Evolutionary conservation across 257 asterid genomes (phyloP).

Genomic region (Forsythia suspensa): DNA sequence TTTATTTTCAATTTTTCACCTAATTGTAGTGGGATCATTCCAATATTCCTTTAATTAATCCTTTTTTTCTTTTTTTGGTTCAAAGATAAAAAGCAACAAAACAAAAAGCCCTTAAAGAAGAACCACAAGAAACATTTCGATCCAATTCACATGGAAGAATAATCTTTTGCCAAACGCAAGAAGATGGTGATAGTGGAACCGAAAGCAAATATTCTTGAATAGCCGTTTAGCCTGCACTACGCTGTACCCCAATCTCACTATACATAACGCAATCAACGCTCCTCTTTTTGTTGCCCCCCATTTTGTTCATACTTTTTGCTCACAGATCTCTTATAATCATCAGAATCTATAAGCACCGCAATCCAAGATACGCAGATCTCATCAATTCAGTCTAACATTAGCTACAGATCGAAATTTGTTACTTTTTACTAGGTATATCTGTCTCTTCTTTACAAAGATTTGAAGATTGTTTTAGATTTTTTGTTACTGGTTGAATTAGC

Average conservation of each 20-base stretch:
- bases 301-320: constrained; percentile 12
- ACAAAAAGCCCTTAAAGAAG: no score
- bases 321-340: constrained; percentile 5
- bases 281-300: constrained; percentile 21
- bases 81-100: no score
- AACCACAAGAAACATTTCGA: no score
- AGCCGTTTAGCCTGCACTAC: background rate
- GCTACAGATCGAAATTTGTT: background rate
- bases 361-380: background rate
- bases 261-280: constrained; percentile 19
- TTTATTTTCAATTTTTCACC: no score
- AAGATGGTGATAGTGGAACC: constrained; percentile 15
- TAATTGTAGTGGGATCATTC: no score
- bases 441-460: background rate
- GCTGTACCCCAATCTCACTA: background rate
- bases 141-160: background rate
- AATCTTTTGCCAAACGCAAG: background rate
- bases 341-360: background rate
- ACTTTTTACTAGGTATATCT: background rate
- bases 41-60: no score
- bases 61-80: no score
- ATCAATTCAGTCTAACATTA: background rate
- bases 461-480: background rate
- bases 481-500: background rate
- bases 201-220: constrained; percentile 21